Conservation (phyloP, 2,329 filamentous ascomycete genomes). For the Stachybotrys echinatus region DNA sequence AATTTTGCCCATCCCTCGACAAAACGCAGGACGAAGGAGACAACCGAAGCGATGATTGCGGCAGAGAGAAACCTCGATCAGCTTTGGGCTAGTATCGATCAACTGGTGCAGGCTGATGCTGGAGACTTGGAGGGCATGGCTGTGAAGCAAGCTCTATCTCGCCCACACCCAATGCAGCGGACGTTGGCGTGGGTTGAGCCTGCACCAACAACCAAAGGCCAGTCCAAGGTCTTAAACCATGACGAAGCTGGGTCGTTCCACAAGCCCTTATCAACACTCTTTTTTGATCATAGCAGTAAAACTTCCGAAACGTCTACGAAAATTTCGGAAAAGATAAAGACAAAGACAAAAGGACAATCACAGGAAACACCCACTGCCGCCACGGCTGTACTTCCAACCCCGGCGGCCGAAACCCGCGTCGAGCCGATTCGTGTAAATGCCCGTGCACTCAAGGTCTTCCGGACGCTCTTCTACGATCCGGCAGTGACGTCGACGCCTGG, state of each 20-base stretch:
- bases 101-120: constrained; percentile 4
- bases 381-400: background rate
- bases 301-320: background rate
- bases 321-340: constrained; percentile 5
- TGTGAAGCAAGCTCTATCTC: constrained; percentile 20
- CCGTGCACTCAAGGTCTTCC: constrained; percentile 28
- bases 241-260: constrained; percentile 4
- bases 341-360: background rate
- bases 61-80: constrained; percentile 38
- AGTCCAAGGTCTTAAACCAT: background rate
- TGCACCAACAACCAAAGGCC: constrained; percentile 1
- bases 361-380: background rate
- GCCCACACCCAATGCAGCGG: constrained; percentile 33
- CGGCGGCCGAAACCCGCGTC: background rate
- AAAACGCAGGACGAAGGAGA: constrained; percentile 40
- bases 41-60: constrained; percentile 32
- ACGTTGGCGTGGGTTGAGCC: constrained; percentile 43
- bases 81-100: constrained; percentile 8
- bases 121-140: constrained; percentile 17
- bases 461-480: constrained; percentile 36
- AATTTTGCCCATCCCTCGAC: constrained; percentile 38
- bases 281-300: constrained; percentile 4
- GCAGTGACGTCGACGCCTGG: constrained; percentile 29
- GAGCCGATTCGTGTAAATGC: constrained; percentile 19
- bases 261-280: constrained; percentile 18